Evolutionary conservation across 192 early-diverging fungal species (phyloP).

Genomic region (Backusella australiensis): DNA sequence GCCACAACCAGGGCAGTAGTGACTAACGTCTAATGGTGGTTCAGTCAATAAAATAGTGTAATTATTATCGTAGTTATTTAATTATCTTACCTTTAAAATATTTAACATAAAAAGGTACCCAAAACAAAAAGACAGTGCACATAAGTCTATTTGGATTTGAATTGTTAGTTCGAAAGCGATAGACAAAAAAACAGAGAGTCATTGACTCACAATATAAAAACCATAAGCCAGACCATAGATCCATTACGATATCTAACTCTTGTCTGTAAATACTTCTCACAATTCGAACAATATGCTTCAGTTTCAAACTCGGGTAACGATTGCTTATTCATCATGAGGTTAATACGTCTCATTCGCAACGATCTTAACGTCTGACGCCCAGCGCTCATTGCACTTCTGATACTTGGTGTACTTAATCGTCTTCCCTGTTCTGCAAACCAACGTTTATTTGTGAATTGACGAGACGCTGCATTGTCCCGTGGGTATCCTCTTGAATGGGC

Average conservation of each 20-base stretch:
- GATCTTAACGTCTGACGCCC: slow-evolving; percentile 3
- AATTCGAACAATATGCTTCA: slow-evolving; percentile 1
- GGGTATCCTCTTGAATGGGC: not conserved
- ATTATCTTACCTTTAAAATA: slow-evolving; percentile 21
- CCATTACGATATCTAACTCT: slow-evolving; percentile 10
- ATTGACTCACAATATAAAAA: slow-evolving; percentile 10
- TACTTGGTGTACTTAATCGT: not conserved
- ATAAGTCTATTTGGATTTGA: not conserved
- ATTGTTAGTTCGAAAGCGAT: not conserved
- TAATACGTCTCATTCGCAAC: not conserved
- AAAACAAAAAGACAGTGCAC: slow-evolving; percentile 16
- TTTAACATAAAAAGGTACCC: slow-evolving; percentile 21
- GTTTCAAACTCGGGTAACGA: slow-evolving; percentile 12
- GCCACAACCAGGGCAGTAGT: slow-evolving; percentile 15
- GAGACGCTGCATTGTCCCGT: not conserved
- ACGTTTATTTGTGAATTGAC: not conserved
- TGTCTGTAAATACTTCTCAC: slow-evolving; percentile 13
- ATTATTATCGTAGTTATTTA: not conserved
- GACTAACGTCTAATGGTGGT: not conserved
- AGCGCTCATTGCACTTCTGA: not conserved
- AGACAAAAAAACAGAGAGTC: not conserved
- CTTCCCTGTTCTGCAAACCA: not conserved
- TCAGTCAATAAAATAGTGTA: not conserved
- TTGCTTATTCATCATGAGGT: not conserved
- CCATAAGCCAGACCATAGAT: slow-evolving; percentile 9